Evolutionary conservation across 805 yeast genomes (phyloP).

Genomic region (Priceomyces castillae): DNA sequence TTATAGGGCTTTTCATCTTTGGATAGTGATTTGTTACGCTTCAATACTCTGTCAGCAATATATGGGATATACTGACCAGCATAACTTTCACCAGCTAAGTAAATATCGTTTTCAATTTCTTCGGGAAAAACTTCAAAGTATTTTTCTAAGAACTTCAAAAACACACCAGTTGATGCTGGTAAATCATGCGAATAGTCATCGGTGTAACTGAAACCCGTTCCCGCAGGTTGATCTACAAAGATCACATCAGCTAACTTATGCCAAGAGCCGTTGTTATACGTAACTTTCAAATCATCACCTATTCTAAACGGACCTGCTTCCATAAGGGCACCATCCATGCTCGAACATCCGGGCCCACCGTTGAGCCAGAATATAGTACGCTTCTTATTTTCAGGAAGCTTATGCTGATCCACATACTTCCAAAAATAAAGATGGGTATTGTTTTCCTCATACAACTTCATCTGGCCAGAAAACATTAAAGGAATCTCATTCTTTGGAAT

Average conservation of each 20-base stretch:
- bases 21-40: constrained; percentile 34
- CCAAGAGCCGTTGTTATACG: constrained; percentile 77
- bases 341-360: constrained; percentile 98
- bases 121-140: constrained; percentile 75
- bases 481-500: constrained; percentile 38
- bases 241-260: constrained; percentile 71
- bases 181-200: constrained; percentile 55
- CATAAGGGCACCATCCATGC: constrained; percentile 94
- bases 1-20: constrained; percentile 28
- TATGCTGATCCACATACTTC: constrained; percentile 50
- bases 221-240: constrained; percentile 92
- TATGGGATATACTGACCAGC: constrained; percentile 97
- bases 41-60: constrained; percentile 62
- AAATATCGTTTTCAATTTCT: constrained; percentile 58
- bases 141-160: constrained; percentile 60
- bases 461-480: constrained; percentile 64
- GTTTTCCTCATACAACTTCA: constrained; percentile 53
- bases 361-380: constrained; percentile 82
- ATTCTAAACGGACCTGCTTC: constrained; percentile 89
- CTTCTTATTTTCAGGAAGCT: constrained; percentile 30
- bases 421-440: constrained; percentile 72
- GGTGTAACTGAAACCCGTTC: constrained; percentile 82
- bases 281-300: constrained; percentile 39
- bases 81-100: constrained; percentile 91
- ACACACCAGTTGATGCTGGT: constrained; percentile 56